Percentiles rank a stretch among this genome's conserved stretches.
phyloP scores from a whole-genome alignment of 495 filamentous ascomycete genomes.

The Barbatosphaeria neglecta region DNA sequence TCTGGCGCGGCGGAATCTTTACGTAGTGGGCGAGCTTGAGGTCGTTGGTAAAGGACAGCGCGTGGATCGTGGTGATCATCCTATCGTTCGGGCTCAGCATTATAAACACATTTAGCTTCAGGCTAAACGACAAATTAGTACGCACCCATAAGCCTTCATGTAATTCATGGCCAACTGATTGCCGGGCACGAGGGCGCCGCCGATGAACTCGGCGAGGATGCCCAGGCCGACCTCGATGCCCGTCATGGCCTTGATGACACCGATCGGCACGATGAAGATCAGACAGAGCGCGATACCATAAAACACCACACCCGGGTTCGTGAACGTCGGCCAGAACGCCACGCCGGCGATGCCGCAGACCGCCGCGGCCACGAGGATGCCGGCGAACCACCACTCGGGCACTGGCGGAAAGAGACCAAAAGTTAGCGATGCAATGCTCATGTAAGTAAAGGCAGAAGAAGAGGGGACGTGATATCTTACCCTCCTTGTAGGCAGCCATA shows the following conservation, averaged over 20 bases:
- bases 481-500: constrained; percentile 25
- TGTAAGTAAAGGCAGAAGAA: not conserved
- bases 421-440: not conserved
- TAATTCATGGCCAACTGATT: constrained; percentile 24
- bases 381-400: constrained; percentile 25
- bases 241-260: constrained; percentile 27
- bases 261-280: constrained; percentile 25
- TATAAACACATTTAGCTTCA: too few species aligned
- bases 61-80: constrained; percentile 29
- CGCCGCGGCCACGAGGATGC: constrained; percentile 16
- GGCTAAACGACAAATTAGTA: not conserved
- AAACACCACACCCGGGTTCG: constrained; percentile 22
- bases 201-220: constrained; percentile 30
- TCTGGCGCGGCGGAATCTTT: constrained; percentile 28
- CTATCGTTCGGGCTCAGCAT: too few species aligned
- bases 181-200: constrained; percentile 18
- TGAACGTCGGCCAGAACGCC: constrained; percentile 22
- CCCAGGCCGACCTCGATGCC: constrained; percentile 24
- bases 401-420: constrained; percentile 5
- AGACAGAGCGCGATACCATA: constrained; percentile 24
- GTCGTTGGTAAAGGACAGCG: constrained; percentile 24
- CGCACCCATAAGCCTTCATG: constrained; percentile 2
- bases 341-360: constrained; percentile 20
- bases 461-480: constrained; percentile 1
- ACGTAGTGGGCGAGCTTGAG: constrained; percentile 34